A percentile compares a stretch with the other conserved stretches of the same genome.
phyloP scores from a whole-genome alignment of 1,284 basidiomycete species.

The Coniophora puteana region DNA sequence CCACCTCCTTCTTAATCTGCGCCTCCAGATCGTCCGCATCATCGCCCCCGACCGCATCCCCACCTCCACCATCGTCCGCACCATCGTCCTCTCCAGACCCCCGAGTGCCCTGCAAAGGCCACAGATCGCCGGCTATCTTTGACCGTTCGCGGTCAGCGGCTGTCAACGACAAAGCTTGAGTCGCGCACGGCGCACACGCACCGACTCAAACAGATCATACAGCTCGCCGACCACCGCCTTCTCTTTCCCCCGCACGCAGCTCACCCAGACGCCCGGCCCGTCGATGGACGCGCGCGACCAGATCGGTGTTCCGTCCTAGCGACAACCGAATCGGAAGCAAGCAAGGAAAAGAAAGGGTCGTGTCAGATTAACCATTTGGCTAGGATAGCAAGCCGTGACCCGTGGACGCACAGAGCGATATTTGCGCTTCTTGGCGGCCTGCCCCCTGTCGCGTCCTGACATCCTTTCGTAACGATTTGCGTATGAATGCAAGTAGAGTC shows the following conservation, averaged over 20 bases:
- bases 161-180: no score
- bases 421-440: constrained; percentile 32
- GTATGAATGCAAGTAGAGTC: no score
- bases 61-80: constrained; percentile 14
- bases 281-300: constrained; percentile 63
- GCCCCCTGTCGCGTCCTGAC: no score
- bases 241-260: constrained; percentile 79
- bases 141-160: constrained; percentile 10
- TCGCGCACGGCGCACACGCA: constrained; percentile 33
- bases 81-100: constrained; percentile 15
- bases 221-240: constrained; percentile 71
- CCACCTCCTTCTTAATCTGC: constrained; percentile 67
- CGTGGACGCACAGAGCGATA: constrained; percentile 24
- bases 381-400: not conserved
- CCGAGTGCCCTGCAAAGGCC: constrained; percentile 42
- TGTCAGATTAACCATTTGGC: constrained; percentile 5
- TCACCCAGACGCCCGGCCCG: constrained; percentile 80
- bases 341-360: not conserved
- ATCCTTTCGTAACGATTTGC: no score
- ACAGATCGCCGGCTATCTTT: constrained; percentile 71
- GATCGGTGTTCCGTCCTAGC: constrained; percentile 43
- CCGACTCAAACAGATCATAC: constrained; percentile 74
- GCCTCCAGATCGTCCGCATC: constrained; percentile 55
- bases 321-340: not conserved
- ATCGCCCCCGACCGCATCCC: constrained; percentile 28